Evolutionary conservation across 2,329 filamentous ascomycete species (phyloP), one percentile per base, ranked within the genome.

Genomic region (Cyphellophora attinorum): DNA sequence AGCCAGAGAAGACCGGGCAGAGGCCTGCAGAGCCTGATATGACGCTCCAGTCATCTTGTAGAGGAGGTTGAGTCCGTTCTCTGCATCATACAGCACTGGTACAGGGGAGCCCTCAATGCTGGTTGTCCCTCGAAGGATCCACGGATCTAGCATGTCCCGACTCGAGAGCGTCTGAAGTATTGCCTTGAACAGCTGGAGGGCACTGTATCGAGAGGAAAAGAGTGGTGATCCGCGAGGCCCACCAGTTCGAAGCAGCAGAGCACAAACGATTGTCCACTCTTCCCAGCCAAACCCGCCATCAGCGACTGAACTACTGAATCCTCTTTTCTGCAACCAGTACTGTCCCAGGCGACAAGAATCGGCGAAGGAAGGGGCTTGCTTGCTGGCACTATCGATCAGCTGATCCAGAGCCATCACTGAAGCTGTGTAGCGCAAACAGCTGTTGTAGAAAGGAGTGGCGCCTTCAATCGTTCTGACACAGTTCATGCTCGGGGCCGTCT

Each of bases 181-280:
- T 3, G 85, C 88, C 59, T 95, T 96, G 70, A 98, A 95, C 29
- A 96, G 70, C 58, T 96, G 89, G 15, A 89, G 91, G 58, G 81
- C 82, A 62, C 82, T 94, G 50, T 94, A 81, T 5, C 84, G 84
- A 4, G 75, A 68, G 5, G 86, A 85, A 11, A 96, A 68, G 5
- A 84, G 62, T 2, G 81, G 71, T 44, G 77, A 73, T 2, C 82
- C 81, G 40, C 79, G 79, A 5, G 75, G 72, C 5, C 79, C 81
- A 16, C 84, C 84, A n/a, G 74, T 76, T 55, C 85, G 78, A 27
- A 96, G 67, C 2, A 96, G 64, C 11, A 94, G 65, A 19, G 88
- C 84, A 53, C 88, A 73, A 31, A 91, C 63, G n/a, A 76, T 64
- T 1, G 82, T 72, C 85, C 85, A 96, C 55, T 98, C 91, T 45